These are phyloP conservation scores for Grosmannia huntii DNA, from an alignment of 2,329 filamentous ascomycete genomes.

Conservation along the genomic window DNA sequence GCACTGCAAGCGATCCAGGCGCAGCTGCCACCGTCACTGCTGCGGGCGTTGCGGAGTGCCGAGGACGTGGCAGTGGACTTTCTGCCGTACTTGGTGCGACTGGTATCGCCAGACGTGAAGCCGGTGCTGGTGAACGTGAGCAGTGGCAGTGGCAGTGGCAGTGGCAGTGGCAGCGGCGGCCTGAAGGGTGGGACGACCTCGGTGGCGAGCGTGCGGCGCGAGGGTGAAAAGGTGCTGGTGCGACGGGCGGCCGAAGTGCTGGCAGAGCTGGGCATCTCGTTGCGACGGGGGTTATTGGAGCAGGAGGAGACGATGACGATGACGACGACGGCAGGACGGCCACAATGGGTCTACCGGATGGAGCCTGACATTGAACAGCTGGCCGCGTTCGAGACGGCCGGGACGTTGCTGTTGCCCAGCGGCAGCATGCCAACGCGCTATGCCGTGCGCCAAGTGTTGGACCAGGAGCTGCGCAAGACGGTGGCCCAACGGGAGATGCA, in stretches of 20 bases:
- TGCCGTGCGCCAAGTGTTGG: constrained; percentile 82
- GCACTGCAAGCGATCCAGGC: constrained; percentile 62
- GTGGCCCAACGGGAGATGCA: constrained; percentile 52
- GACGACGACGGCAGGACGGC: constrained; percentile 32
- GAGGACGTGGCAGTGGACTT: constrained; percentile 72
- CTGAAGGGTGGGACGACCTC: constrained; percentile 45
- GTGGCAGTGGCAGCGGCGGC: constrained; percentile 39
- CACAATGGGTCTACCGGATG: constrained; percentile 80
- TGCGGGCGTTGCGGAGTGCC: constrained; percentile 65
- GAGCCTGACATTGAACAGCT: constrained; percentile 82
- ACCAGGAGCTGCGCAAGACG: constrained; percentile 75
- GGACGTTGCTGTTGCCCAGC: constrained; percentile 38
- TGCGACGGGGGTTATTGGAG: constrained; percentile 76
- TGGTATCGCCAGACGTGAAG: constrained; percentile 81
- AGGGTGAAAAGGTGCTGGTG: constrained; percentile 72
- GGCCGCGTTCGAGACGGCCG: constrained; percentile 57
- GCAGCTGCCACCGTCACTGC: constrained; percentile 56
- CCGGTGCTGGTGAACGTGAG: constrained; percentile 66
- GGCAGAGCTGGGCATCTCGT: constrained; percentile 65
- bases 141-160: constrained; percentile 50
- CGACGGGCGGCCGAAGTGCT: constrained; percentile 68
- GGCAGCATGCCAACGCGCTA: constrained; percentile 70
- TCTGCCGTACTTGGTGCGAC: constrained; percentile 69
- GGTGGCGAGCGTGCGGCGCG: constrained; percentile 71
- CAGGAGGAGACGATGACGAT: constrained; percentile 13